A percentile compares a stretch with the other conserved stretches of the same genome.
Evolutionary conservation across 2,329 filamentous ascomycete species (phyloP).

Genomic region (Paecilomyces dactylethromorphus): DNA sequence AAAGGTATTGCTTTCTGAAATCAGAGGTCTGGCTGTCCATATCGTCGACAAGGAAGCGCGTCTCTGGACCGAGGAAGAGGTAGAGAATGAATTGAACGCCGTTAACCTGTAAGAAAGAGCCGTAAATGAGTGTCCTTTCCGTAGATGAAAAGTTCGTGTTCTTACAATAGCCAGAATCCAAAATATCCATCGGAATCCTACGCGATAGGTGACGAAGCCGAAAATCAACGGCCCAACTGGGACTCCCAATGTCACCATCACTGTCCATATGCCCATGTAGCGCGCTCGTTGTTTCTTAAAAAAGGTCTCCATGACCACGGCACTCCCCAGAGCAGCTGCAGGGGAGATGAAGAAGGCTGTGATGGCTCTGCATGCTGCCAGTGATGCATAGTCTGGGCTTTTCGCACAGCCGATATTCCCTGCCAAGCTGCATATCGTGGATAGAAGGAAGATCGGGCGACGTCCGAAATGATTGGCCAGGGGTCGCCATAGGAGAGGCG

Average conservation of each 20-base stretch:
- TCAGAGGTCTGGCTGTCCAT: conserved; percentile 14
- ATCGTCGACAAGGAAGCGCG: conserved; percentile 41
- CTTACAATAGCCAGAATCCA: conserved; percentile 51
- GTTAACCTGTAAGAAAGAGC: conserved; percentile 39
- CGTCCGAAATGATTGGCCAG: conserved; percentile 50
- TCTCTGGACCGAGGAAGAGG: conserved; percentile 50
- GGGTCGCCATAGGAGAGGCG: conserved; percentile 52
- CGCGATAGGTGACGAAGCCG: conserved; percentile 43
- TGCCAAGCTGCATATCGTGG: conserved; percentile 40
- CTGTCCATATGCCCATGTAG: conserved; percentile 55
- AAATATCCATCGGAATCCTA: conserved; percentile 54
- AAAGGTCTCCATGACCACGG: conserved; percentile 52
- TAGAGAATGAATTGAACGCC: conserved; percentile 52
- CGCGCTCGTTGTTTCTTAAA: conserved; percentile 49
- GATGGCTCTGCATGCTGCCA: conserved; percentile 48
- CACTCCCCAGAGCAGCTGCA: conserved; percentile 49
- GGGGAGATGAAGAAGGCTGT: conserved; percentile 52
- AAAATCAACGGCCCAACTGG: conserved; percentile 33
- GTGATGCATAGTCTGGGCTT: conserved; percentile 42
- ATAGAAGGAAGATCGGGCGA: conserved; percentile 49
- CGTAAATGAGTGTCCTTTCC: conserved; percentile 2
- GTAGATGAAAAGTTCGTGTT: conserved; percentile 5
- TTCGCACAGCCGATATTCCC: conserved; percentile 51
- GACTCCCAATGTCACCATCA: conserved; percentile 45
- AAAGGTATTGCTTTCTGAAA: conserved; percentile 42